phyloP scores from a whole-genome alignment of 2,329 filamentous ascomycete genomes.

The Diaporthe humulicola region DNA sequence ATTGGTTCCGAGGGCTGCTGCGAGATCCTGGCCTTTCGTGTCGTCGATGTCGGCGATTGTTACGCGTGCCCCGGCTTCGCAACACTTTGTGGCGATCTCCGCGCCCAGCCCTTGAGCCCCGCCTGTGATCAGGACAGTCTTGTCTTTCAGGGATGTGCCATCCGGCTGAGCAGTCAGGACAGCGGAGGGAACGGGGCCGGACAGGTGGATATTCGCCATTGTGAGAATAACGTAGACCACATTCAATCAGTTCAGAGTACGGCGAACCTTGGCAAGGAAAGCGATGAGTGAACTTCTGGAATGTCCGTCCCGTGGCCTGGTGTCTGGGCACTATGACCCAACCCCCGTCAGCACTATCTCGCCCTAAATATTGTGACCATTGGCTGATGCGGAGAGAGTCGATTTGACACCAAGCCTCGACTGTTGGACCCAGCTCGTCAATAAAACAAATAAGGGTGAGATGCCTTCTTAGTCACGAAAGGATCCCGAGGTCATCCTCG shows the following conservation, averaged over 20 bases:
- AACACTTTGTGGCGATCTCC: not conserved
- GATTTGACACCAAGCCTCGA: no score
- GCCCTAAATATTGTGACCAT: not conserved
- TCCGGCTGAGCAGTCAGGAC: not conserved
- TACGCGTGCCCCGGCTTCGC: not conserved
- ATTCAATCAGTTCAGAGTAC: no score
- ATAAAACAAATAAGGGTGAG: not conserved
- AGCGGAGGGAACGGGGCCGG: not conserved
- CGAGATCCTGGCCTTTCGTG: not conserved
- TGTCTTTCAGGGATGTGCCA: not conserved
- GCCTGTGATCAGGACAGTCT: not conserved
- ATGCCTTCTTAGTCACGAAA: no score
- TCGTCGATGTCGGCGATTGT: slow-evolving; percentile 18
- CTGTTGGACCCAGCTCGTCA: not conserved
- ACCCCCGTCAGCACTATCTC: not conserved
- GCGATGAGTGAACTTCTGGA: not conserved
- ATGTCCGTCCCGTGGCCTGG: not conserved
- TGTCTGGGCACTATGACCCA: not conserved
- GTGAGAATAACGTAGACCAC: no score
- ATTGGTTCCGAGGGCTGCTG: not conserved
- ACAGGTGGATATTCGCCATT: not conserved
- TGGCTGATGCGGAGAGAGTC: not conserved
- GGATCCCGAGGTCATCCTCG: no score
- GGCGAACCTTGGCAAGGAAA: no score
- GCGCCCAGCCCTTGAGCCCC: slow-evolving; percentile 8